Evolutionary conservation across 106 monocot genomes (phyloP), one percentile per base, ranked within the genome.

Genomic region (Platanthera guangdongensis): DNA sequence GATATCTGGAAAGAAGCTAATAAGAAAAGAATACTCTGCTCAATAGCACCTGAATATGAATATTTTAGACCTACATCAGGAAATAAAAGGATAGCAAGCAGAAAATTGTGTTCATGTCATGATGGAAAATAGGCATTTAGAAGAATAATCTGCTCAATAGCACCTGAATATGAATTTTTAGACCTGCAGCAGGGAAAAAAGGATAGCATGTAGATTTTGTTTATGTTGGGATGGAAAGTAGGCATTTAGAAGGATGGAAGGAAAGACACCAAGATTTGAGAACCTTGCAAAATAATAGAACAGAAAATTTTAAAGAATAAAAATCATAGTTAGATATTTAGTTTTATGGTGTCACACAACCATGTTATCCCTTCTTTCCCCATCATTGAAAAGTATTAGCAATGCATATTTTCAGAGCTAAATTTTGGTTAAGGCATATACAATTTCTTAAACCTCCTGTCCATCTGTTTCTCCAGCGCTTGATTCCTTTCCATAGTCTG

Each of bases 381-480:
- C 46, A 48, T 70, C 70, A 70, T 47, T 47, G 47, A 9, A 70
- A 70, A 70, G 12, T 9, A 72, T 50, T 9, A 51, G 22, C 10
- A 72, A 72, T 72, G 49, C 51, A 72, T 72, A 50, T 72, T 21
- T 39, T 51, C 22, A 72, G 3, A 14, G 50, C 50, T 21, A 50
- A 72, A 51, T 51, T 9, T 21, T 50, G 59, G 19, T 18, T 32
- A 80, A 74, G 48, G 21, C 62, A 79, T 85, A 60, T 89, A 91
- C 92, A 83, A 8, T 84, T 89, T 92, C 60, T 81, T 83, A 72
- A 88, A 76, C 62, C 72, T 84, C 73, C 21, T 84, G 47, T 82
- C 85, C 57, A 82, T 57, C 48, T 82, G 87, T 18, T 79, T 73
- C 39, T 86, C 74, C 3, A 81, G 51, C 49, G 82, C 57, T 65